A percentile compares a stretch with the other conserved stretches of the same genome.
phyloP scores from a whole-genome alignment of 345 rosid species.

The Nephelium lappaceum region DNA sequence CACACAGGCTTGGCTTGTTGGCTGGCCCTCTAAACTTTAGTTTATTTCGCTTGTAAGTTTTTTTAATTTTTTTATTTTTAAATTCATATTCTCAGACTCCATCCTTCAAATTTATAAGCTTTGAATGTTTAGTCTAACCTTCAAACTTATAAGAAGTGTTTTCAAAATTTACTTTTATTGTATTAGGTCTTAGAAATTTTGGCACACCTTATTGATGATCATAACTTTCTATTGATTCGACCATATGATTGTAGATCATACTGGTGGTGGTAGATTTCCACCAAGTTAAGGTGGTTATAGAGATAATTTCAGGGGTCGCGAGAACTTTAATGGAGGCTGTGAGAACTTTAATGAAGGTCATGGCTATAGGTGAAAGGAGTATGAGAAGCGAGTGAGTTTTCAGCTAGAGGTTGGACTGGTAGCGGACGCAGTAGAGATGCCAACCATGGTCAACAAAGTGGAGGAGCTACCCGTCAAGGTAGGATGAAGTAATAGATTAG shows the following conservation, averaged over 20 bases:
- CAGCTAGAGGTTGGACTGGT: conserved; percentile 34
- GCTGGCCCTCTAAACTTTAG: no score
- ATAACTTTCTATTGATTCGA: neutral
- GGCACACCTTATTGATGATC: neutral
- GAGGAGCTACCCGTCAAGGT: conserved; percentile 17
- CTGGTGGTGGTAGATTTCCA: conserved; percentile 41
- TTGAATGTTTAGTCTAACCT: no score
- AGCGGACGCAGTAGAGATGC: conserved; percentile 35
- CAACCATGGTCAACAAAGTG: conserved; percentile 34
- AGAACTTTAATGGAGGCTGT: conserved; percentile 47
- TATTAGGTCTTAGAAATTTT: neutral
- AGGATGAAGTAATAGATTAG: conserved; percentile 14
- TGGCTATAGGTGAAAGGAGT: conserved; percentile 43
- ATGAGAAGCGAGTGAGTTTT: conserved; percentile 45
- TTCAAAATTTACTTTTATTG: neutral
- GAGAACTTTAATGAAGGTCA: conserved; percentile 48
- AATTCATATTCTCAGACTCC: no score
- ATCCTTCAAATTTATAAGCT: no score
- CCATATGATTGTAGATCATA: conserved; percentile 37
- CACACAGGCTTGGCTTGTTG: no score
- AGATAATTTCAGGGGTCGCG: conserved; percentile 49
- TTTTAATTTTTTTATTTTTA: no score
- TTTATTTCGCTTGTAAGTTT: no score
- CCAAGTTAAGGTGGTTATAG: conserved; percentile 50
- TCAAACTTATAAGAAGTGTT: no score